Conservation (phyloP, 768 basidiomycete genomes). For the Amyloporia xantha region DNA sequence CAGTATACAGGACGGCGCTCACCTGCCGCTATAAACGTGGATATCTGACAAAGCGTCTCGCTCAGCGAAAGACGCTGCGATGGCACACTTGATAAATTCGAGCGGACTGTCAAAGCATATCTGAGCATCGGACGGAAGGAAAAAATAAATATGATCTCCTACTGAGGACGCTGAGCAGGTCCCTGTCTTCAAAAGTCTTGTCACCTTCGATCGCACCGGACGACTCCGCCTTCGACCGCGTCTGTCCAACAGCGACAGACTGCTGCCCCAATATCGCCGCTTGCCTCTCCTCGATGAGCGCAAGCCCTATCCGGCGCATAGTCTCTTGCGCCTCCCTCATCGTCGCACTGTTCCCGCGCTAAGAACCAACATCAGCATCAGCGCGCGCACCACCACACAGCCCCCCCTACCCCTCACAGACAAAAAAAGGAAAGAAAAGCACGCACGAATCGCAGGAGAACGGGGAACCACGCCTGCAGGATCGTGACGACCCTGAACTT, state of each 20-base stretch:
- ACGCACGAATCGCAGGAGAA: slow-evolving; percentile 48
- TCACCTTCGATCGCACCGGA: too few relatives aligned
- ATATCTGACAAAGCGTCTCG: slow-evolving; percentile 59
- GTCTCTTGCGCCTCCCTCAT: slow-evolving; percentile 39
- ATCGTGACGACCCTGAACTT: slow-evolving; percentile 47
- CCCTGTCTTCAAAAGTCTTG: slow-evolving; percentile 32
- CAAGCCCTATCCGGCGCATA: slow-evolving; percentile 46
- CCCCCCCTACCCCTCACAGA: too few relatives aligned
- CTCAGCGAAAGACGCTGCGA: slow-evolving; percentile 45
- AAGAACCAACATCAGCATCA: slow-evolving; percentile 1
- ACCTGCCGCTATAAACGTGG: slow-evolving; percentile 51
- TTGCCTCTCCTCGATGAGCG: slow-evolving; percentile 47
- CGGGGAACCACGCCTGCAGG: slow-evolving; percentile 52
- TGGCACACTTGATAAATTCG: slow-evolving; percentile 42
- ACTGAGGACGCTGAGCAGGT: slow-evolving; percentile 43
- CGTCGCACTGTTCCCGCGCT: slow-evolving; percentile 41
- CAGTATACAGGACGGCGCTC: neutral
- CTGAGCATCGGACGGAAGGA: neutral
- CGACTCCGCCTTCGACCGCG: too few relatives aligned
- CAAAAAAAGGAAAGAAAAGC: neutral
- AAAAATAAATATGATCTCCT: neutral
- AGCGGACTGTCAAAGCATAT: slow-evolving; percentile 39
- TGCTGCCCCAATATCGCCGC: slow-evolving; percentile 21
- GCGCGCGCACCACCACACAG: neutral
- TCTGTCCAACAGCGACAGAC: too few relatives aligned